phyloP scores from a whole-genome alignment of 2,329 filamentous ascomycete genomes.

The Mycosphaerella sp. region DNA sequence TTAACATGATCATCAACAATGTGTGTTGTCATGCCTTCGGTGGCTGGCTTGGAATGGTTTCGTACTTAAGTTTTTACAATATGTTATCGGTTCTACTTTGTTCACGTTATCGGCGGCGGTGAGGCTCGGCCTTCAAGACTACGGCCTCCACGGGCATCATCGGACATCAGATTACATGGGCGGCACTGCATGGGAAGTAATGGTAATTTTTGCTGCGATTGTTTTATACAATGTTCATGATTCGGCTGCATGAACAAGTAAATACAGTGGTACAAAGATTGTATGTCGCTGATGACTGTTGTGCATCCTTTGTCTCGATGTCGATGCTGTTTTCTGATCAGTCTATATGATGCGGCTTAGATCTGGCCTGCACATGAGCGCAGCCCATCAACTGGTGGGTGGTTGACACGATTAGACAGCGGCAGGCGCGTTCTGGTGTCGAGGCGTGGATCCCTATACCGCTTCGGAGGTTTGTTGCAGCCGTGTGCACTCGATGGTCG shows the following conservation, averaged over 20 bases:
- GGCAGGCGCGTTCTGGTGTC: too few relatives aligned
- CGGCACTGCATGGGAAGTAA: conserved; percentile 16
- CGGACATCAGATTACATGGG: conserved; percentile 11
- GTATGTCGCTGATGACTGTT: conserved; percentile 10
- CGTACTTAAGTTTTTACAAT: conserved; percentile 21
- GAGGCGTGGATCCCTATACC: too few relatives aligned
- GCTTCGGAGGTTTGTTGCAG: too few relatives aligned
- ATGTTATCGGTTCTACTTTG: conserved; percentile 9
- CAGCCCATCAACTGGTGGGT: neutral
- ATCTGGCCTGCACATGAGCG: neutral
- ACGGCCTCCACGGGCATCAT: conserved; percentile 26
- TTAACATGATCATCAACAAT: conserved; percentile 25
- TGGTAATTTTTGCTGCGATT: conserved; percentile 25
- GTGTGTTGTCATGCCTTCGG: conserved; percentile 27
- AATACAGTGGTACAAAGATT: conserved; percentile 19
- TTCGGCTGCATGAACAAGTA: conserved; percentile 19
- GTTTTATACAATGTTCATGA: conserved; percentile 18
- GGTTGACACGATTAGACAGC: too few relatives aligned
- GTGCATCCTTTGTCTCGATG: neutral
- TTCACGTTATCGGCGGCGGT: conserved; percentile 13
- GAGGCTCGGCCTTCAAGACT: conserved; percentile 18
- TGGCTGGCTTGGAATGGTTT: conserved; percentile 23
- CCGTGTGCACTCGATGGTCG: too few relatives aligned
- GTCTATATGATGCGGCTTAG: neutral
- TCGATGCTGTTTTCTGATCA: neutral